Evolutionary conservation across 2,329 filamentous ascomycete genomes (phyloP).

Genomic region (Penicillium sp.): DNA sequence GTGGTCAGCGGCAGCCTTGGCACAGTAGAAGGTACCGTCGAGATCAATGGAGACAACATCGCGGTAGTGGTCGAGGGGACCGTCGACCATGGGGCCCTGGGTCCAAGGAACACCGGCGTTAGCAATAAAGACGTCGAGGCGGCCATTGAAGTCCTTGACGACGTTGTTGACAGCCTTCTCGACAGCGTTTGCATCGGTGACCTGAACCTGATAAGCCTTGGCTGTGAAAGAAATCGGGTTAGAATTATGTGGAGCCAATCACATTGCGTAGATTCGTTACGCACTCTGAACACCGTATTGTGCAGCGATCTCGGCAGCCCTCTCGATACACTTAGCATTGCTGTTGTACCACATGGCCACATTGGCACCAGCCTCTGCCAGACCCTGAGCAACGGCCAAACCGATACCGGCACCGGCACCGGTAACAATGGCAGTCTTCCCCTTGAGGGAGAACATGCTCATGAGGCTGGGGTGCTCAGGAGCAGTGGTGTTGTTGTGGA

Average conservation of each 20-base stretch:
- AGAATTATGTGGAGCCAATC: neutral
- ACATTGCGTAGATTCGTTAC: neutral
- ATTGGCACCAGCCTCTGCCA: constrained; percentile 69
- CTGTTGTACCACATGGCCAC: constrained; percentile 71
- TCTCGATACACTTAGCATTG: constrained; percentile 62
- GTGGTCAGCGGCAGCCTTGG: constrained; percentile 65
- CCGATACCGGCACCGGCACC: constrained; percentile 71
- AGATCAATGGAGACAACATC: constrained; percentile 70
- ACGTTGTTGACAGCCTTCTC: constrained; percentile 43
- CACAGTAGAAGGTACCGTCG: constrained; percentile 75
- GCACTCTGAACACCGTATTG: constrained; percentile 63
- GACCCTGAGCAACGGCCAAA: constrained; percentile 60
- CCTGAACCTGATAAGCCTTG: constrained; percentile 51
- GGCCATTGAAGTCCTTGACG: constrained; percentile 65
- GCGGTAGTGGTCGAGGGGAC: constrained; percentile 61
- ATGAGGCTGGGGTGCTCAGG: constrained; percentile 52
- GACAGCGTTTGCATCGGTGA: constrained; percentile 43
- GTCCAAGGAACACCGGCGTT: constrained; percentile 76
- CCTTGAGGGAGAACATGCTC: constrained; percentile 67
- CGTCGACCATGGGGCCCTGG: constrained; percentile 65
- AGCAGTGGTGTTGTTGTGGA: constrained; percentile 56
- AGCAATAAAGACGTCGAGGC: constrained; percentile 75
- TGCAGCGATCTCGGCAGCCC: constrained; percentile 62
- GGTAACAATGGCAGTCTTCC: constrained; percentile 67
- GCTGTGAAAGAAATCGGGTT: constrained; percentile 27